A percentile compares a stretch with the other conserved stretches of the same genome.
These are phyloP conservation scores for Fonsecaea pedrosoi DNA, from an alignment of 2,329 filamentous ascomycete species.

Conservation along the genomic window DNA sequence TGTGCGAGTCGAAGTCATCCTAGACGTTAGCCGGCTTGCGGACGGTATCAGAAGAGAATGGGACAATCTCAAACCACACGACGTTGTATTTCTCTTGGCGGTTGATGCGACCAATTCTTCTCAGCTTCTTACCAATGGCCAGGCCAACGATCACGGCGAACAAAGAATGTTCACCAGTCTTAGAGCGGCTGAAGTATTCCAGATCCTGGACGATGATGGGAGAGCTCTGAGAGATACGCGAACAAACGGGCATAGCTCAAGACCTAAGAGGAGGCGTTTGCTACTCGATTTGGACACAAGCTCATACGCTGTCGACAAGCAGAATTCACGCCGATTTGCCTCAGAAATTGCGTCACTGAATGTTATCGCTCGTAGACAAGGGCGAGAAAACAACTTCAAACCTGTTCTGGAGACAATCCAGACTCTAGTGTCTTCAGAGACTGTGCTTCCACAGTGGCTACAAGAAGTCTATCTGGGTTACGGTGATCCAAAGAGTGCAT, in stretches of 20 bases:
- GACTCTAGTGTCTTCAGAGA: constrained; percentile 80
- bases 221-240: constrained; percentile 72
- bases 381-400: constrained; percentile 96
- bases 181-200: constrained; percentile 82
- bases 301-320: constrained; percentile 78
- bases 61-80: constrained; percentile 84
- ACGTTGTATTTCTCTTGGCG: constrained; percentile 85
- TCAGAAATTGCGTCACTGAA: constrained; percentile 80
- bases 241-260: constrained; percentile 66
- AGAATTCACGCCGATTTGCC: constrained; percentile 68
- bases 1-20: constrained; percentile 82
- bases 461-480: constrained; percentile 98
- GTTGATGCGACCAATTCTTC: constrained; percentile 65
- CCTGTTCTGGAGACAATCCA: constrained; percentile 90
- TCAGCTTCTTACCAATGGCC: constrained; percentile 62
- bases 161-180: constrained; percentile 59
- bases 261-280: constrained; percentile 70
- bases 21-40: constrained; percentile 81
- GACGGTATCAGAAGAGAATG: constrained; percentile 81
- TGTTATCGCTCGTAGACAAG: constrained; percentile 78
- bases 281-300: constrained; percentile 80
- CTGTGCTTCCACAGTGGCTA: constrained; percentile 86
- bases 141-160: constrained; percentile 65
- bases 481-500: constrained; percentile 86
- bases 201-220: constrained; percentile 85